Evolutionary conservation across 305 asterid genomes (phyloP), one percentile per base, ranked within the genome.

Genomic region (Fraxinus platypoda): DNA sequence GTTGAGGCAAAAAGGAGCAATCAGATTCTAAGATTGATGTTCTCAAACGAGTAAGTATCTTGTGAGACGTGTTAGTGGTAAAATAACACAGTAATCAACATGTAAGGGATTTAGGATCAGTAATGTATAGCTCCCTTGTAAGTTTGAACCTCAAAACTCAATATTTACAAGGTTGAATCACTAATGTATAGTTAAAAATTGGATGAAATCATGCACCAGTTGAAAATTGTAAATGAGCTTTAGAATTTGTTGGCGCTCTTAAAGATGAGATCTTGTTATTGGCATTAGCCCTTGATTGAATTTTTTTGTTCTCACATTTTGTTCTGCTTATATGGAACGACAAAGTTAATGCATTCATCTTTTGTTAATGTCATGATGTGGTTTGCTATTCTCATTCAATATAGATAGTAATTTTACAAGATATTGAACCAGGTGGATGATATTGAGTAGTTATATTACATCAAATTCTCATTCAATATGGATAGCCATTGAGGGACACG

Each of bases 341-440:
- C 74, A 64, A 11, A 30, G 74, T 77, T 11, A 64, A 30, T 70
- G 75, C 75, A 13, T 41, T n/a, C 43, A 35, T n/a, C 21, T 8
- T 19, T 79, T 79, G 26, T 73, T 79, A 26, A 11, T 15, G 21
- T n/a, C 2, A 28, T 72, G 37, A 31, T 54, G 9, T 54, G 15
- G 6, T 34, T 34, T 34, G 25, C 23, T 72, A 54, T 71, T 68
- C 19, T 28, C 30, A 2, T 52, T 54, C n/a, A 37, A 37, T 62
- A 21, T 78, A 23, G 74, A 12, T 74, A 34, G 31, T 76, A 78
- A 76, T 73, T 33, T 33, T 52, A 30, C 62, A 78, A 76, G 62
- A 59, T 73, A 21, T 21, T 17, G 43, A 77, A 49, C 41, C 85
- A 85, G 85, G 83, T 62, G 77, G 74, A 79, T 83, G 85, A 71